A percentile compares a stretch with the other conserved stretches of the same genome.
Conservation (phyloP, 768 basidiomycete species). For the Ephemerocybe angulata region DNA sequence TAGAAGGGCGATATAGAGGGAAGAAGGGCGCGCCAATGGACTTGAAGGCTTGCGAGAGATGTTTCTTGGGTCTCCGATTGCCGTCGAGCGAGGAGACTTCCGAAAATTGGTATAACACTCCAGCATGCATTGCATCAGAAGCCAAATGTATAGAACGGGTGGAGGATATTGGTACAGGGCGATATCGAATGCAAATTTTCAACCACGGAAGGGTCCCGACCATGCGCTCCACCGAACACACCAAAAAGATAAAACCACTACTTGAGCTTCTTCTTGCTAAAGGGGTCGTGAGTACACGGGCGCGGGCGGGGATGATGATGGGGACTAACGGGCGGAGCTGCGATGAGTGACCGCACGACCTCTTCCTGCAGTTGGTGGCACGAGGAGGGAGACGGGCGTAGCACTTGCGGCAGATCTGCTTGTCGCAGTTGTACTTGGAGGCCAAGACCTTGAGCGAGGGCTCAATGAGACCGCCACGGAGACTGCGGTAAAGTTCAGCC, state of each 20-base stretch:
- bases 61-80: too few species aligned
- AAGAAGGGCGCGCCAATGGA: too few species aligned
- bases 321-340: conserved; percentile 84
- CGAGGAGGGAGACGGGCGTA: conserved; percentile 99
- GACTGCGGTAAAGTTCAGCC: conserved; percentile 43
- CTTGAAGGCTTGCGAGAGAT: too few species aligned
- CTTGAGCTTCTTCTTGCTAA: conserved; percentile 95
- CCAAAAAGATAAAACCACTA: conserved; percentile 40
- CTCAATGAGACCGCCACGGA: conserved; percentile 98
- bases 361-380: conserved; percentile 99
- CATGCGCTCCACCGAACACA: conserved; percentile 1
- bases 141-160: conserved; percentile 2
- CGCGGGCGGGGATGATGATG: neutral
- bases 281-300: neutral
- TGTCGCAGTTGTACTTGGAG: conserved; percentile 97
- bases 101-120: too few species aligned
- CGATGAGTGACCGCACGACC: conserved; percentile 85
- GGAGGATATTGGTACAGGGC: conserved; percentile 1
- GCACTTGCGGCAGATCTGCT: conserved; percentile 99
- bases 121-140: conserved; percentile 1
- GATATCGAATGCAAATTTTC: neutral
- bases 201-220: neutral
- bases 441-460: conserved; percentile 97
- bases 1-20: too few species aligned
- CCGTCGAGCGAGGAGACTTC: too few species aligned